phyloP scores from a whole-genome alignment of 2,329 filamentous ascomycete genomes.

The Plectosphaerella cucumerina region DNA sequence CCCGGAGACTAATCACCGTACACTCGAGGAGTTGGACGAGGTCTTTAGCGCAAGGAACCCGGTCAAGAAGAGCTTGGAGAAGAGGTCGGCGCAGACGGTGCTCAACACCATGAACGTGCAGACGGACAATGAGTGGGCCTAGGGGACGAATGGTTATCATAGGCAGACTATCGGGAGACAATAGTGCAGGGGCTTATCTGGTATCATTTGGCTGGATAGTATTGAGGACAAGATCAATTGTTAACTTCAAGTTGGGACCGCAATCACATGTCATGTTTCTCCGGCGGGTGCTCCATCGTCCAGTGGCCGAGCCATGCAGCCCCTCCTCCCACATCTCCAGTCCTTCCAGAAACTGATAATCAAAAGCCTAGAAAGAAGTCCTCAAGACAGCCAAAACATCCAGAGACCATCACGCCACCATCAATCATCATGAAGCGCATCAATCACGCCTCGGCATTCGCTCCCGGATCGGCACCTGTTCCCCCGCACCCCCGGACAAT shows the following conservation, averaged over 20 bases:
- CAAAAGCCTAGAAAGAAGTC: no score
- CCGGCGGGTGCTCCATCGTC: no score
- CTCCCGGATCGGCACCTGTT: background rate
- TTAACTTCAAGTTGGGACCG: no score
- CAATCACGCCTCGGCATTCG: background rate
- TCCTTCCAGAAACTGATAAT: no score
- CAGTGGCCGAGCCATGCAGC: no score
- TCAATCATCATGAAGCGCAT: background rate
- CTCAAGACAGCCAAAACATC: background rate
- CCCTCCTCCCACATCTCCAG: no score
- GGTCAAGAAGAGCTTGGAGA: conserved; percentile 37
- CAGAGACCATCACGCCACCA: no score
- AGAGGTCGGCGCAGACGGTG: conserved; percentile 37
- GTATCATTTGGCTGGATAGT: no score
- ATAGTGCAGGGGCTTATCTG: no score
- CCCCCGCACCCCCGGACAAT: background rate
- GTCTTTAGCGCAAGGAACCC: conserved; percentile 45
- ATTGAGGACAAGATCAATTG: no score
- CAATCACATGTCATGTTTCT: no score
- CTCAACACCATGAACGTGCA: conserved; percentile 18
- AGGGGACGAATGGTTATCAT: background rate
- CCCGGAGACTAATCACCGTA: conserved; percentile 42
- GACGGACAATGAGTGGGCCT: conserved; percentile 5
- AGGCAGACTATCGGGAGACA: no score
- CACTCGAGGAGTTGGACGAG: conserved; percentile 50